Base-by-base conservation (phyloP, 495 filamentous ascomycete species). In the Amorphotheca resinae region DNA sequence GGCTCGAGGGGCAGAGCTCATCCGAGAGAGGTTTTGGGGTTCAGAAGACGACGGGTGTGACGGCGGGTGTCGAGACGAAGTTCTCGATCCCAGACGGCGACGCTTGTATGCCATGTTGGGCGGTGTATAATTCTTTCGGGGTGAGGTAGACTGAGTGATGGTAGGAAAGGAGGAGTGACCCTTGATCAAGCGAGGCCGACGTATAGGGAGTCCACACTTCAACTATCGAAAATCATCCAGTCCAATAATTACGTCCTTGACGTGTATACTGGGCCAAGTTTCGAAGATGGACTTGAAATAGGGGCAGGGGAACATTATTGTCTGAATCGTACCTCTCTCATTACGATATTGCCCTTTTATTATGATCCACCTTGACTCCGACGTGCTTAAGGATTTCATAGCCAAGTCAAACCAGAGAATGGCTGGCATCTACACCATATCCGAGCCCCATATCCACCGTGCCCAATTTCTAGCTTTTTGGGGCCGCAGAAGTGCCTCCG, bases 41-140 rank as follows among this genome's bases (percentile, higher is more conserved):
- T 45, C 38, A 36, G 42, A 40, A 4, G 32, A 40, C 35, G 36
- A 12, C 4, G 26, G 22, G 6, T n/a, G 32, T 16, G 16, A 46
- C 0, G 52, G 42, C 1, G 26, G 26, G 4, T 4, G 12, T 31
- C 46, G 21, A 11, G 41, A 48, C 2, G 41, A 51, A 15, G 25
- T 15, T 8, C 18, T 20, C 11, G 33, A 25, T 6, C 22, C 25
- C 12, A 43, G 5, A n/a, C 46, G 38, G 28, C 43, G 53, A 35
- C 53, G 49, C 31, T 56, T 56, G 44, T 34, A 52, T 12, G 40
- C 43, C 53, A 56, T 56, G 15, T 31, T 48, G 41, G 46, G 22
- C n/a, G n/a, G n/a, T n/a, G n/a, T n/a, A n/a, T n/a, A n/a, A n/a
- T n/a, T n/a, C n/a, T n/a, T n/a, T n/a, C n/a, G n/a, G n/a, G n/a